These are phyloP conservation scores for Krasilnikovozyma curviuscula DNA, from an alignment of 768 basidiomycete species.

Conservation along the genomic window DNA sequence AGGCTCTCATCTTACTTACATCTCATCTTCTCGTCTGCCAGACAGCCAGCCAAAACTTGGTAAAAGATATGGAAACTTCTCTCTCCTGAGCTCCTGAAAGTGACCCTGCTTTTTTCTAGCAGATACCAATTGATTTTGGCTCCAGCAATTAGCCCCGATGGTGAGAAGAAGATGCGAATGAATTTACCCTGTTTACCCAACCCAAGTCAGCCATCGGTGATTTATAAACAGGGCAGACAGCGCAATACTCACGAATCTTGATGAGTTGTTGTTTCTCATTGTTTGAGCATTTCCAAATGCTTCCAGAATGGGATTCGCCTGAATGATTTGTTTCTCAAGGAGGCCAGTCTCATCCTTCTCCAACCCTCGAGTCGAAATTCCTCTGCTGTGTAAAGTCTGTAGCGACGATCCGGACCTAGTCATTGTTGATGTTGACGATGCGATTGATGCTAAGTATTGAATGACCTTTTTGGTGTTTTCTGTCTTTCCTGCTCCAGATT, in stretches of 20 bases:
- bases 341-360: conserved; percentile 29
- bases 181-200: conserved; percentile 52
- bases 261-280: conserved; percentile 93
- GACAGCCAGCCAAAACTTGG: conserved; percentile 43
- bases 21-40: conserved; percentile 37
- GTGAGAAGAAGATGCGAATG: conserved; percentile 81
- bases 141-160: conserved; percentile 83
- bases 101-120: conserved; percentile 89
- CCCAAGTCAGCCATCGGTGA: background rate
- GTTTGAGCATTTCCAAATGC: conserved; percentile 98
- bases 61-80: conserved; percentile 95
- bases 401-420: conserved; percentile 33
- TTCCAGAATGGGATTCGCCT: conserved; percentile 92
- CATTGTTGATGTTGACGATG: conserved; percentile 37
- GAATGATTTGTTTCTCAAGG: conserved; percentile 85
- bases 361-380: background rate
- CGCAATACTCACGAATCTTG: conserved; percentile 46
- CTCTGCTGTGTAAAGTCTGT: too few species aligned
- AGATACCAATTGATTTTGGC: conserved; percentile 99
- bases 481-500: conserved; percentile 97
- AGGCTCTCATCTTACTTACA: conserved; percentile 31
- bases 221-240: background rate
- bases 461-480: conserved; percentile 98
- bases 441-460: conserved; percentile 94
- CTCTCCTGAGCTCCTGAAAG: conserved; percentile 68